Percentiles rank a stretch among this genome's conserved stretches.
Conservation (phyloP, 2,329 filamentous ascomycete species). For the Neophaeococcomyces mojaviensis region DNA sequence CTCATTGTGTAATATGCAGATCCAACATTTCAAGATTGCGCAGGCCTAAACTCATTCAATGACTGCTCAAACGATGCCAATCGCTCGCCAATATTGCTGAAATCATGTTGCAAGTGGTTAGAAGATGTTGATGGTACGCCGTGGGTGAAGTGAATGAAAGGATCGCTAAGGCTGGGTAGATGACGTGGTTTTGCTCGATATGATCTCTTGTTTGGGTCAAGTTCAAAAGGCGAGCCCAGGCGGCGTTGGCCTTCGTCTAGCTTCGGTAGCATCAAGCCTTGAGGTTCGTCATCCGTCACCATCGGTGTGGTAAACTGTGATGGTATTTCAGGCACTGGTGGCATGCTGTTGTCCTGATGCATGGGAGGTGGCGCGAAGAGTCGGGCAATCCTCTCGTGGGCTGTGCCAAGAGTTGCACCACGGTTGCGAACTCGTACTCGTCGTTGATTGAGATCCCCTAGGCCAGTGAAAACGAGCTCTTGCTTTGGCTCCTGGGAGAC, state of each 20-base stretch:
- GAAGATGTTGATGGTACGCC: not conserved
- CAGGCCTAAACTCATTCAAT: not conserved
- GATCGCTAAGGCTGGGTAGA: conserved; percentile 37
- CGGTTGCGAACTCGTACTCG: conserved; percentile 54
- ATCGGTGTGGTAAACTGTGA: conserved; percentile 15
- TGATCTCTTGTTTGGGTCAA: conserved; percentile 30
- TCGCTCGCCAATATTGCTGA: conserved; percentile 7
- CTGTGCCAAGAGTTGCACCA: conserved; percentile 54
- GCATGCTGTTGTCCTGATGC: conserved; percentile 14
- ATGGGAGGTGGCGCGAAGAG: conserved; percentile 46
- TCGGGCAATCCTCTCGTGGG: conserved; percentile 45
- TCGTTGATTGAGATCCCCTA: conserved; percentile 43
- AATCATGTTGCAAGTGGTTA: conserved; percentile 1
- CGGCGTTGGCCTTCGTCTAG: conserved; percentile 35
- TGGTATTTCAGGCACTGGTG: conserved; percentile 18
- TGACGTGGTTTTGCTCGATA: conserved; percentile 31
- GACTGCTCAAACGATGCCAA: conserved; percentile 8
- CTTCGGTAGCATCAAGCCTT: conserved; percentile 27
- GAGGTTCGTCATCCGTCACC: conserved; percentile 16
- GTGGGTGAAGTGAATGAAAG: conserved; percentile 30
- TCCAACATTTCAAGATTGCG: conserved; percentile 3
- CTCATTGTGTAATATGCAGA: not conserved
- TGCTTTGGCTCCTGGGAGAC: conserved; percentile 28
- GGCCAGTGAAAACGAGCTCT: conserved; percentile 22
- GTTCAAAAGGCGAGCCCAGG: conserved; percentile 41